Evolutionary conservation across 2,329 filamentous ascomycete genomes (phyloP).

Genomic region (Mycosphaerella sp.): DNA sequence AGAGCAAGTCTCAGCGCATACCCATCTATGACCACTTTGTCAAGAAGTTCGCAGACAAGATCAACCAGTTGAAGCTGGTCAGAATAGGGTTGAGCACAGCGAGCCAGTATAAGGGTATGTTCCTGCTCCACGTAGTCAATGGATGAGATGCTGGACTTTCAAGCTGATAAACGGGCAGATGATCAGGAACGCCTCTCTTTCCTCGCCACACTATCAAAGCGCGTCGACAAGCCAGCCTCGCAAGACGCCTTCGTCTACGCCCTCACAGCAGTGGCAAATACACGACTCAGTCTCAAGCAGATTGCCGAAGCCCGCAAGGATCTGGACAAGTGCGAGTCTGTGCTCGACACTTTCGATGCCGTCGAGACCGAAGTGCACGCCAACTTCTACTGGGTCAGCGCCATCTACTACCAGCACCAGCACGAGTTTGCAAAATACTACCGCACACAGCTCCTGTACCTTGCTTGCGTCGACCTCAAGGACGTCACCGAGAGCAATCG

Average conservation of each 20-base stretch:
- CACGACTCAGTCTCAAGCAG: conserved; percentile 74
- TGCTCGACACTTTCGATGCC: conserved; percentile 86
- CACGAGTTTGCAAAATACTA: conserved; percentile 95
- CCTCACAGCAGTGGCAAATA: conserved; percentile 78
- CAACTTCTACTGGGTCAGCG: conserved; percentile 91
- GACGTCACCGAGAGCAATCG: conserved; percentile 69
- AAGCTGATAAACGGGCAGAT: conserved; percentile 49
- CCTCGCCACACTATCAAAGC: conserved; percentile 73
- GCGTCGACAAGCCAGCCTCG: conserved; percentile 85
- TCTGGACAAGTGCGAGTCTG: conserved; percentile 77
- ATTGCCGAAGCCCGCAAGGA: conserved; percentile 79
- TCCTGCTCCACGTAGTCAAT: background rate
- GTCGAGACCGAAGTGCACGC: conserved; percentile 95
- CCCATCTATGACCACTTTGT: conserved; percentile 92
- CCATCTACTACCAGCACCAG: conserved; percentile 86
- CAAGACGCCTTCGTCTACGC: conserved; percentile 96
- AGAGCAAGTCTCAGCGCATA: conserved; percentile 78
- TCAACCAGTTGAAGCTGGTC: conserved; percentile 97
- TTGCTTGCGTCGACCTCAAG: conserved; percentile 85
- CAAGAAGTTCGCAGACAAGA: conserved; percentile 93
- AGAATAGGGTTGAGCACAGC: conserved; percentile 82
- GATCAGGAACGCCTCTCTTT: conserved; percentile 81
- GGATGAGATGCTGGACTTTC: background rate
- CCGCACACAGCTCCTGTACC: conserved; percentile 93
- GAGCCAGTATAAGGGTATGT: conserved; percentile 69